Base-by-base conservation (phyloP, 2,329 filamentous ascomycete genomes). In the Curvularia sp. region DNA sequence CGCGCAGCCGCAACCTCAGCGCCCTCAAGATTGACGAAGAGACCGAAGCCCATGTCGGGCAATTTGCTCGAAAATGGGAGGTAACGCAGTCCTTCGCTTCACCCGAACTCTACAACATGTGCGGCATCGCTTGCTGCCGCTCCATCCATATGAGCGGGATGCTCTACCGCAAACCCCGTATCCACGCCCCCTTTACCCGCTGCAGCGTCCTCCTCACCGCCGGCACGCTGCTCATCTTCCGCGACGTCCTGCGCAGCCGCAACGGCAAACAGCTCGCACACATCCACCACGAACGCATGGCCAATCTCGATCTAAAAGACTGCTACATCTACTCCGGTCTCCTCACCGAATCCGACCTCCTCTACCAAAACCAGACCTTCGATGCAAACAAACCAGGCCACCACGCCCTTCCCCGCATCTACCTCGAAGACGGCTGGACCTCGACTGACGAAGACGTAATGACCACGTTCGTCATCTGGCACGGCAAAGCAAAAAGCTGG, bases 11-110 rank as follows among this genome's bases (percentile, higher is more conserved):
- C 52, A 90, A 90, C 62, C 79, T 89, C 31, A 78, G 83, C 42
- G 77, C 81, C 5, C 79, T 90, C 50, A 83, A 85, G 49, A 87
- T 90, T 56, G 87, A 89, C 68, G 88, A 90, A 69, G 84, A 87
- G 63, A 81, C 84, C 64, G 88, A 90, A 73, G 86, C 88, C 0
- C 76, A 84, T 43, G 75, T 89, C n/a, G 88, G 87, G 9, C 86
- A 89, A 67, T 89, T 86, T 67, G 86, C 86, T 0, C 79, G 82
- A 63, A 89, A 89, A 67, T 90, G 88, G 88, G 88, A 90, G 71
- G 86, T 89, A 22, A 85, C 81, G 15, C 83, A 87, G 62, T 85
- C 86, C 1, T 83, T 84, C 64, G 86, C 87, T n/a, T 88, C 84
- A 1, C 83, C 87, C 1, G 77, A 85, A 39, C 75, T 89, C n/a